Evolutionary conservation across 1,139 yeast species (phyloP).

Genomic region (Scheffersomyces titani): DNA sequence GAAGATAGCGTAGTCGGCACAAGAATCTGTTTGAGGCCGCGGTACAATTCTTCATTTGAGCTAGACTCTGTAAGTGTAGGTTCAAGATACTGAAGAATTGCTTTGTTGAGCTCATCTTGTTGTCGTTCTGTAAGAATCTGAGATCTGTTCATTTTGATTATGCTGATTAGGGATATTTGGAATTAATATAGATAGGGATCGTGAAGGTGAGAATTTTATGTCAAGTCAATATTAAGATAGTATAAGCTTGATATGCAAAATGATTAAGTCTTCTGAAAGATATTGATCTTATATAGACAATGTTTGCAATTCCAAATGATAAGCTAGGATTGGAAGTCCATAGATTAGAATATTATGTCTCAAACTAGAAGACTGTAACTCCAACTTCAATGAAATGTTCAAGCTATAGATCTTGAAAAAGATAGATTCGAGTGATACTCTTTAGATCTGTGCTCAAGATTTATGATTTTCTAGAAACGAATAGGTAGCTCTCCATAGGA

Average conservation of each 20-base stretch:
- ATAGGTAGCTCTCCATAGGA: background rate
- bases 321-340: background rate
- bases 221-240: background rate
- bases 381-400: background rate
- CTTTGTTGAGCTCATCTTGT: slow-evolving; percentile 53
- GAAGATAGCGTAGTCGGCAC: background rate
- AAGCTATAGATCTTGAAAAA: background rate
- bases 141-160: slow-evolving; percentile 4
- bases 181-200: background rate
- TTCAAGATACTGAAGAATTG: slow-evolving; percentile 55
- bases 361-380: background rate
- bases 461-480: background rate
- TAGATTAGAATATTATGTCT: background rate
- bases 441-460: background rate
- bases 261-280: background rate
- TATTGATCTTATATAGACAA: background rate
- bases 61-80: slow-evolving; percentile 25
- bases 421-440: background rate
- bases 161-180: too few species aligned
- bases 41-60: background rate
- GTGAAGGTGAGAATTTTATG: background rate
- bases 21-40: background rate
- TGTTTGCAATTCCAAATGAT: too few species aligned
- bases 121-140: slow-evolving; percentile 51
- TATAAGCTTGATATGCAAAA: background rate